Base-by-base conservation (phyloP, 371 early-diverging fungal genomes). In the Saksenaea vasiformis region DNA sequence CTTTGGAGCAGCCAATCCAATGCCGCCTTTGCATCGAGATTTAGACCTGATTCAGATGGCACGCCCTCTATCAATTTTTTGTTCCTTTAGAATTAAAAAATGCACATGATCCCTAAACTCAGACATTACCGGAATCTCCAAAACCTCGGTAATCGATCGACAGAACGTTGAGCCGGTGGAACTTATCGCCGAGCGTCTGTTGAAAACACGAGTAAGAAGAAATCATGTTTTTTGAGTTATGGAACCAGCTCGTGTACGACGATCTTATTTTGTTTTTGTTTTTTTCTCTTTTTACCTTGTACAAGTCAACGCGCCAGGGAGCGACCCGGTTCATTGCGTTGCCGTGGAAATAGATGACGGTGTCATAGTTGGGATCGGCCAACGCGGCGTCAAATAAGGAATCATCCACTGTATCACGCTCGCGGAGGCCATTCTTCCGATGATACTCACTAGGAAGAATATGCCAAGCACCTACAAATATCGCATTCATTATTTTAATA, bases 61-160 rank as follows among this genome's bases (percentile, higher is more conserved):
- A 65, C 59, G n/a, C 78, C 78, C 8, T 74, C 76, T 78, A 65
- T 5, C 15, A 17, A 27, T 31, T 31, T 31, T 31, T 57, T 51
- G 54, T 24, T 47, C 11, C 36, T 58, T 17, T 14, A 34, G 11
- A 31, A 17, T 54, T 37, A 37, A 56, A 51, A 39, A 14, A n/a
- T 35, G 7, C 41, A 37, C 13, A 28, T 54, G 28, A 62, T n/a
- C 8, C 11, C 13, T 28, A 31, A 54, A 44, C 58, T 61, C 17
- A 44, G 19, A 43, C 10, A 31, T 31, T 72, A 70, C 79, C 73
- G 28, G 81, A 81, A 55, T 81, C 74, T 34, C 81, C 81, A 67
- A 76, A 81, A 13, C 81, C 81, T 26, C 81, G 74, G 60, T 81
- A 81, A 44, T 81, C 81, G 31, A 81, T 71, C 5, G 73, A 56